A percentile compares a stretch with the other conserved stretches of the same genome.
Evolutionary conservation across 2,329 filamentous ascomycete species (phyloP).

Genomic region (Fusarium chlamydosporum): DNA sequence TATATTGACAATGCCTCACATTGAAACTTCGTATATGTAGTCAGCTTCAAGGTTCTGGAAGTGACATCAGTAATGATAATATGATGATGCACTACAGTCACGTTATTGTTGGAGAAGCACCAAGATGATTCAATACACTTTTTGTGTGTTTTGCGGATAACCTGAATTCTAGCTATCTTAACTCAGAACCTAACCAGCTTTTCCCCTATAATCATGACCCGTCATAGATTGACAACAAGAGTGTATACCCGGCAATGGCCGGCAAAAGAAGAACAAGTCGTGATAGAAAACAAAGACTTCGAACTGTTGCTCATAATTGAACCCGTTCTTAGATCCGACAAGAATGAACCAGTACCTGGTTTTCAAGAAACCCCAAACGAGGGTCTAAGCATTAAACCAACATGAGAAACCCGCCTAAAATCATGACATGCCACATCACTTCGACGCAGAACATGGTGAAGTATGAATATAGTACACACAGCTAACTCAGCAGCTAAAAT

Average conservation of each 20-base stretch:
- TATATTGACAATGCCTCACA: slow-evolving; percentile 9
- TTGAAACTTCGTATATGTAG: background rate
- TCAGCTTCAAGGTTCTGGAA: background rate
- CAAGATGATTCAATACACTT: slow-evolving; percentile 9
- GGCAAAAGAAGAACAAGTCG: slow-evolving; percentile 14
- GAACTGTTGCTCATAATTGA: slow-evolving; percentile 13
- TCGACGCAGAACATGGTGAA: slow-evolving; percentile 11
- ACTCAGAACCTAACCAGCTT: slow-evolving; percentile 22
- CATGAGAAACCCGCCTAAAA: slow-evolving; percentile 8
- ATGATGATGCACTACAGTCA: background rate
- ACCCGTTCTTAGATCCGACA: slow-evolving; percentile 13
- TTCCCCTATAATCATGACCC: slow-evolving; percentile 36
- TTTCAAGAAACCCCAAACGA: slow-evolving; percentile 10
- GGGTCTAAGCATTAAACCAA: slow-evolving; percentile 17
- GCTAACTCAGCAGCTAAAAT: slow-evolving; percentile 30
- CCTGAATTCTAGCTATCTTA: slow-evolving; percentile 8
- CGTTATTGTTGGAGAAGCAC: background rate
- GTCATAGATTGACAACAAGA: slow-evolving; percentile 22
- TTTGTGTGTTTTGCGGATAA: slow-evolving; percentile 29
- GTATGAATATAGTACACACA: slow-evolving; percentile 45
- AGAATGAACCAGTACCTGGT: slow-evolving; percentile 10
- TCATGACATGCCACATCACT: slow-evolving; percentile 11
- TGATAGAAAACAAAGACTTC: slow-evolving; percentile 12
- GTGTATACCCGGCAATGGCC: slow-evolving; percentile 6
- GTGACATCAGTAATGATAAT: slow-evolving; percentile 12